Evolutionary conservation across 2,329 filamentous ascomycete genomes (phyloP).

Genomic region (Trichoderma harzianum): DNA sequence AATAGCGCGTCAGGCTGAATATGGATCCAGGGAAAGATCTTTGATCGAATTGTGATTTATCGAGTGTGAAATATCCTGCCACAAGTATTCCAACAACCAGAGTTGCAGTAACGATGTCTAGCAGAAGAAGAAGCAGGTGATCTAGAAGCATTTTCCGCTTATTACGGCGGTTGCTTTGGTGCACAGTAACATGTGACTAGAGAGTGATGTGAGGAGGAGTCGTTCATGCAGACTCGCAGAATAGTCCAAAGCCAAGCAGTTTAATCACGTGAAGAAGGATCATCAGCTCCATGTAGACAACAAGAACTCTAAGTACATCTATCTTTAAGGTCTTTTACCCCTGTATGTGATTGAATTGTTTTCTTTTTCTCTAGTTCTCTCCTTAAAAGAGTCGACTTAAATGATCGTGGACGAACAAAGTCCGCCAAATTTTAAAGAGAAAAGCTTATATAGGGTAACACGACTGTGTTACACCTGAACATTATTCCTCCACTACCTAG

Average conservation of each 20-base stretch:
- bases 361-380: neutral
- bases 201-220: neutral
- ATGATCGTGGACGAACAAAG: too few species aligned
- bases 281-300: neutral
- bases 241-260: neutral
- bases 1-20: neutral
- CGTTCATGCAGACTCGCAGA: neutral
- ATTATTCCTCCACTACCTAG: neutral
- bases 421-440: neutral
- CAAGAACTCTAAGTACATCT: neutral
- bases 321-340: neutral
- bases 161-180: neutral
- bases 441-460: neutral
- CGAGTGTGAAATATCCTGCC: neutral
- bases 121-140: neutral
- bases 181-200: neutral
- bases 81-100: neutral
- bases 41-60: neutral
- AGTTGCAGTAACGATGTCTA: neutral
- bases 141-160: neutral
- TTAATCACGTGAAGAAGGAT: neutral
- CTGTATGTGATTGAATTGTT: neutral
- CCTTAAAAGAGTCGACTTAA: neutral
- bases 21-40: neutral
- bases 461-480: neutral